Percentiles rank a stretch among this genome's conserved stretches.
Evolutionary conservation across 768 basidiomycete genomes (phyloP).

Genomic region (Rickenella mellea): DNA sequence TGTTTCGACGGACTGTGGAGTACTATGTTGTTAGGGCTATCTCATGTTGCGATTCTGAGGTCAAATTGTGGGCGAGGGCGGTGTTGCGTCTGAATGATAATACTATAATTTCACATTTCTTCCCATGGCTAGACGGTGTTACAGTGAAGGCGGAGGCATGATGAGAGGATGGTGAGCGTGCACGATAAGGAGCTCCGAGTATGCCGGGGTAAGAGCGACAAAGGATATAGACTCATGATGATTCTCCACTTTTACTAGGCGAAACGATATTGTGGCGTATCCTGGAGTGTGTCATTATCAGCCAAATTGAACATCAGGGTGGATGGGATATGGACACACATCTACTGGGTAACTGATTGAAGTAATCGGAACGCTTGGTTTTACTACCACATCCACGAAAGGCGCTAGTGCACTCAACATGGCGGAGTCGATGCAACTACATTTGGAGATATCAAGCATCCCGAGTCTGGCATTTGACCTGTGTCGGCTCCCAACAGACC

Average conservation of each 20-base stretch:
- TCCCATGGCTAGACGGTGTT: background rate
- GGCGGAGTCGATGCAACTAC: too few relatives aligned
- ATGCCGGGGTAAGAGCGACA: constrained; percentile 4
- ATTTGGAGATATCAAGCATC: too few relatives aligned
- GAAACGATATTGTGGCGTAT: too few relatives aligned
- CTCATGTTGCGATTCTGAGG: constrained; percentile 27
- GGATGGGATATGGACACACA: too few relatives aligned
- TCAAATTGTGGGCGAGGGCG: constrained; percentile 3
- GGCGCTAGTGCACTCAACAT: too few relatives aligned
- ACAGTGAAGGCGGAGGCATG: background rate
- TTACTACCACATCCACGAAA: too few relatives aligned
- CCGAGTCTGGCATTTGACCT: too few relatives aligned
- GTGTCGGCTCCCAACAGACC: too few relatives aligned
- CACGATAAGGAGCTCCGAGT: background rate
- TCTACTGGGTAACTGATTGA: too few relatives aligned
- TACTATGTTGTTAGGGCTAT: constrained; percentile 26
- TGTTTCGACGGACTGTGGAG: constrained; percentile 29
- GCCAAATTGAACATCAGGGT: too few relatives aligned
- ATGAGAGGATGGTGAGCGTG: background rate
- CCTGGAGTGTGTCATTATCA: too few relatives aligned
- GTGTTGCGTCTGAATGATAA: background rate
- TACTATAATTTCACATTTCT: background rate
- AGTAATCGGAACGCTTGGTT: background rate
- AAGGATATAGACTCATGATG: constrained; percentile 13
- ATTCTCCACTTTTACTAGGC: constrained; percentile 15